Conservation (phyloP, 2,329 filamentous ascomycete genomes). For the Fusarium mangiferae region DNA sequence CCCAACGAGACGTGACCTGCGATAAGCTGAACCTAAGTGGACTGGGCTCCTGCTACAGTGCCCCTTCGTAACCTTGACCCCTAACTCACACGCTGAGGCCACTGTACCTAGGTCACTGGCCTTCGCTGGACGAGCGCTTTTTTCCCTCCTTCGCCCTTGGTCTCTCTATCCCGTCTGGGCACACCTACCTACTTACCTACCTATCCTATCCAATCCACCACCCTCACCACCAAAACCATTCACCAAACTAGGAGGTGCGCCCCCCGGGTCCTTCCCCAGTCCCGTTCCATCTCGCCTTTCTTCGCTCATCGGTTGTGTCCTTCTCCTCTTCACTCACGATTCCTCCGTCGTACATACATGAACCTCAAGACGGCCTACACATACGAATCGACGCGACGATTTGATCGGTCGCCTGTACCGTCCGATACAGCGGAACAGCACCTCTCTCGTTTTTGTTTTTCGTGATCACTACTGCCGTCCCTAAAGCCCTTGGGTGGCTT, state of each 20-base stretch:
- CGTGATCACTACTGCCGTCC: slow-evolving; percentile 26
- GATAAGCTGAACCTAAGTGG: not conserved
- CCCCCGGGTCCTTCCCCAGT: slow-evolving; percentile 32
- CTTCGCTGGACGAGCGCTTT: not conserved
- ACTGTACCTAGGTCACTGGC: slow-evolving; percentile 12
- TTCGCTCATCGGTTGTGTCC: slow-evolving; percentile 29
- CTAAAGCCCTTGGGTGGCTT: slow-evolving; percentile 39
- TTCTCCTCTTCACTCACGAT: slow-evolving; percentile 34
- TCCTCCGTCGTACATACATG: slow-evolving; percentile 18
- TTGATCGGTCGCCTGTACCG: slow-evolving; percentile 30
- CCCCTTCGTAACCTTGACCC: slow-evolving; percentile 8
- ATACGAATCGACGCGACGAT: slow-evolving; percentile 32
- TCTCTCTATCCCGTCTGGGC: not conserved
- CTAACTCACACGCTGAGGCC: slow-evolving; percentile 12
- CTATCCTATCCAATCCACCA: not conserved
- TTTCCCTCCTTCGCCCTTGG: not conserved
- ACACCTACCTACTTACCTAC: not conserved
- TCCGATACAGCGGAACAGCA: slow-evolving; percentile 30
- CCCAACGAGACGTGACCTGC: not conserved
- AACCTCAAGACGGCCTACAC: slow-evolving; percentile 11
- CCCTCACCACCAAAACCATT: slow-evolving; percentile 36
- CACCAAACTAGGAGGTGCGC: slow-evolving; percentile 34
- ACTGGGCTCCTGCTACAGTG: slow-evolving; percentile 13
- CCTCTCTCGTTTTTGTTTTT: slow-evolving; percentile 16
- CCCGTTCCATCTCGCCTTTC: slow-evolving; percentile 38